These are phyloP conservation scores for Cicer arietinum DNA, from an alignment of 306 rosid species.

Conservation along the genomic window DNA sequence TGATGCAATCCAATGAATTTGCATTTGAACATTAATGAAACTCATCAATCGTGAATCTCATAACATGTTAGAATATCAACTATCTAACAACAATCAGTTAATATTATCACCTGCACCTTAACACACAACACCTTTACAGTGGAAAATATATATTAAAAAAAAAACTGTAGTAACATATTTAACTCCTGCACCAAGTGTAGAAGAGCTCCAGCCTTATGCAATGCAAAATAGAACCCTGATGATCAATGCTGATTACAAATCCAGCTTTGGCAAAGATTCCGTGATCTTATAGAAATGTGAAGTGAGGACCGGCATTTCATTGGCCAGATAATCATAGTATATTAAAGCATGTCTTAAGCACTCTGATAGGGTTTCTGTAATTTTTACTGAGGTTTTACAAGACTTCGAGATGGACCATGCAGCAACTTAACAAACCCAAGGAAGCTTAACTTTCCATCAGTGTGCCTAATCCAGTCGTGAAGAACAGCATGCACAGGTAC, in stretches of 20 bases:
- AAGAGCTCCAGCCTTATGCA: slow-evolving; percentile 31
- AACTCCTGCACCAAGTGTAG: slow-evolving; percentile 41
- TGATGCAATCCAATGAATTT: slow-evolving; percentile 38
- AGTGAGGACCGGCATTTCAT: slow-evolving; percentile 41
- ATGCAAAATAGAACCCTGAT: slow-evolving; percentile 1
- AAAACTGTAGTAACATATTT: slow-evolving; percentile 43
- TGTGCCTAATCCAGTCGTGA: slow-evolving; percentile 95
- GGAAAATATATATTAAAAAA: slow-evolving; percentile 39
- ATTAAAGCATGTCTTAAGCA: slow-evolving; percentile 42
- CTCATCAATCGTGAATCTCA: slow-evolving; percentile 42
- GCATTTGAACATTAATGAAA: slow-evolving; percentile 44
- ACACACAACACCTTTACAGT: slow-evolving; percentile 69
- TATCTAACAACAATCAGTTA: slow-evolving; percentile 46
- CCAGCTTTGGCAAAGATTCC: slow-evolving; percentile 26
- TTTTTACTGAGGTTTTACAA: slow-evolving; percentile 63
- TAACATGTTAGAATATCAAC: slow-evolving; percentile 53
- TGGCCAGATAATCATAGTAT: slow-evolving; percentile 45
- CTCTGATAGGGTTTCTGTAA: slow-evolving; percentile 26
- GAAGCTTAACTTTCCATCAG: slow-evolving; percentile 91
- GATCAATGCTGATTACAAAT: slow-evolving; percentile 39
- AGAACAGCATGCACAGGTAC: slow-evolving; percentile 93
- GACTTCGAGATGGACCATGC: slow-evolving; percentile 79
- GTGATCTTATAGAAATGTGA: slow-evolving; percentile 32
- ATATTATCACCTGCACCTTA: slow-evolving; percentile 55
- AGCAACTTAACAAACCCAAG: slow-evolving; percentile 87